A percentile compares a stretch with the other conserved stretches of the same genome.
These are phyloP conservation scores for Silybum marianum DNA, from an alignment of 129 eudicot genomes.

Conservation along the genomic window DNA sequence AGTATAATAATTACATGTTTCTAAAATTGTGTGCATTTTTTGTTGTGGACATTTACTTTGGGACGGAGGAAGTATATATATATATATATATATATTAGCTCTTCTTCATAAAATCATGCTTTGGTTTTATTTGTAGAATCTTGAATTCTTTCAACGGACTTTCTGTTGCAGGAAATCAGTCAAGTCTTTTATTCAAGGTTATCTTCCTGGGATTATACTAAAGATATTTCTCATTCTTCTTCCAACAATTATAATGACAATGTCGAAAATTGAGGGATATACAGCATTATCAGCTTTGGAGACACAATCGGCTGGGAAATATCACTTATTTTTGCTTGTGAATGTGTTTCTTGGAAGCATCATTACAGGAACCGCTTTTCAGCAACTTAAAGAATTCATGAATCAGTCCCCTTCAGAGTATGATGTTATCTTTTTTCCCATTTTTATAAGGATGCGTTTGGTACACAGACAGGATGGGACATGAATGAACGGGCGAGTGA, in stretches of 20 bases:
- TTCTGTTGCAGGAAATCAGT: constrained; percentile 53
- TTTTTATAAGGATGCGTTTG: not conserved
- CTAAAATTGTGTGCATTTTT: too few species aligned
- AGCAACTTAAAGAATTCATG: constrained; percentile 71
- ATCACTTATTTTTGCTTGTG: constrained; percentile 76
- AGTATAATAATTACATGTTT: too few species aligned
- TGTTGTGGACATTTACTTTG: too few species aligned
- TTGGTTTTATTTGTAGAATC: constrained; percentile 6
- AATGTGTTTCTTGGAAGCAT: constrained; percentile 94
- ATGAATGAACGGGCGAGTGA: not conserved
- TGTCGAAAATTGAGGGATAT: constrained; percentile 87
- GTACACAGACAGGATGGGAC: not conserved
- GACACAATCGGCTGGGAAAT: constrained; percentile 80
- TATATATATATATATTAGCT: not conserved
- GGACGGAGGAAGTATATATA: too few species aligned
- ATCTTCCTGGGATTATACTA: constrained; percentile 83
- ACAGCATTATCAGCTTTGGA: constrained; percentile 78
- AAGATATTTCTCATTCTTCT: constrained; percentile 82
- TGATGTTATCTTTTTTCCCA: constrained; percentile 18
- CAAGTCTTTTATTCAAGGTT: constrained; percentile 82
- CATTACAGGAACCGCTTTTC: constrained; percentile 86
- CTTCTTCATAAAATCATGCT: not conserved
- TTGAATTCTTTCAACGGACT: not conserved
- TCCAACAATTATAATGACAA: constrained; percentile 81
- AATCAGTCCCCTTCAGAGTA: constrained; percentile 84